These are phyloP conservation scores for Xylariaceae sp. DNA, from an alignment of 2,329 filamentous ascomycete genomes.

Conservation along the genomic window DNA sequence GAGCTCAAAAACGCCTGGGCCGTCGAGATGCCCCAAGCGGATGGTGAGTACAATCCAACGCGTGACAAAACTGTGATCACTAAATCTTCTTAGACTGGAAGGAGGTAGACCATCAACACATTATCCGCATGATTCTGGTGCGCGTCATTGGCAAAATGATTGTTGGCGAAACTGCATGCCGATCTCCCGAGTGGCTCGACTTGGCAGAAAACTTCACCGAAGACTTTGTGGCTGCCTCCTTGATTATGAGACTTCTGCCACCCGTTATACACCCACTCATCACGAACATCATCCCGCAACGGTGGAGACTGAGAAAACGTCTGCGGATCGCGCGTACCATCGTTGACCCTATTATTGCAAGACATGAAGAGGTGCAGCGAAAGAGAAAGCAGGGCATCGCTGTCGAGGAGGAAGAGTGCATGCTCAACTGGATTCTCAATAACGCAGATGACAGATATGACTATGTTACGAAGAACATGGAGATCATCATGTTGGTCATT, in stretches of 20 bases:
- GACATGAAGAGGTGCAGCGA: not conserved
- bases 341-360: not conserved
- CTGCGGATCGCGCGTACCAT: not conserved
- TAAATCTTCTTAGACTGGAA: not conserved
- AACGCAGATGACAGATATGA: not conserved
- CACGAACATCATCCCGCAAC: slow-evolving; percentile 5
- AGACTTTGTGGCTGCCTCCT: slow-evolving; percentile 2
- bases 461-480: not conserved
- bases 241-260: slow-evolving; percentile 1
- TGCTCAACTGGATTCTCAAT: slow-evolving; percentile 3
- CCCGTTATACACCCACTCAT: not conserved
- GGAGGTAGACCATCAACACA: not conserved
- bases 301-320: not conserved
- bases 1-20: slow-evolving; percentile 1
- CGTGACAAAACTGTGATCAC: too few species aligned
- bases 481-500: slow-evolving; percentile 1
- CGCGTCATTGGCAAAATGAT: not conserved
- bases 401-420: slow-evolving; percentile 5
- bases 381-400: not conserved
- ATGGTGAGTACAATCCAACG: too few species aligned
- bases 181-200: not conserved
- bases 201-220: slow-evolving; percentile 3
- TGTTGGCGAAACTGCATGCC: not conserved
- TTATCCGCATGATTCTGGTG: not conserved
- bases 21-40: slow-evolving; percentile 2